Base-by-base conservation (phyloP, 352 stramenopile species). In the Globisporangium acanthophoron region DNA sequence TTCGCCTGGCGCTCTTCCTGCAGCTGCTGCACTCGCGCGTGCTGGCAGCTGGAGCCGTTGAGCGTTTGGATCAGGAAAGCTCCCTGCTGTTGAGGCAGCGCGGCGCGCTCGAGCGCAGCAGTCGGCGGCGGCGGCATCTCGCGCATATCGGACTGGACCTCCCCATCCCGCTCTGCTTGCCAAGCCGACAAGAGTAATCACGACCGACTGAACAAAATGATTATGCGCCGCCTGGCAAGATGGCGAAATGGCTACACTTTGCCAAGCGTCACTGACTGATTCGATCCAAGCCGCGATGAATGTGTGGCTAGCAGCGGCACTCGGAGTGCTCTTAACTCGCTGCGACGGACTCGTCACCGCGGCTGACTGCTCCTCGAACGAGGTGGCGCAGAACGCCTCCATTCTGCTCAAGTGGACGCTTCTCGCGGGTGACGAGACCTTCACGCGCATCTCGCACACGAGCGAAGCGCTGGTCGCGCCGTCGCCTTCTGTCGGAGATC, bases 391-490 rank as follows among this genome's bases (percentile, higher is more conserved):
- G 46, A 56, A 61, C 39, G 48, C 59, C 27, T 60, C 52, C 5
- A 39, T 65, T 44, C 47, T 64, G 62, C 55, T 80, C 13, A 58
- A 56, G 3, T 85, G 77, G 74, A 55, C 51, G 41, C 57, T 64
- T 6, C 51, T 69, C 29, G 53, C 66, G 1, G 78, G 78, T 16
- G 56, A 41, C 41, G 73, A 68, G 12, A 68, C 64, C 5, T 85
- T 74, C 63, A 87, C 76, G 56, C 62, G 78, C 31, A 70, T 88
- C 48, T 75, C 72, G 4, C 78, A 88, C 57, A 71, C 65, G 16
- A 67, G 62, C 24, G 68, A 78, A 37, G 67, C 61, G 13, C 55
- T 85, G 1, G 11, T 55, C 8, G 44, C 20, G 21, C 37, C 45
- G 12, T 53, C 61, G 1, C 50, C 60, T 2, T 33, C 61, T 3